Evolutionary conservation across 176 grass and related monocot genomes (phyloP).

Genomic region (Cymbopogon citratus): DNA sequence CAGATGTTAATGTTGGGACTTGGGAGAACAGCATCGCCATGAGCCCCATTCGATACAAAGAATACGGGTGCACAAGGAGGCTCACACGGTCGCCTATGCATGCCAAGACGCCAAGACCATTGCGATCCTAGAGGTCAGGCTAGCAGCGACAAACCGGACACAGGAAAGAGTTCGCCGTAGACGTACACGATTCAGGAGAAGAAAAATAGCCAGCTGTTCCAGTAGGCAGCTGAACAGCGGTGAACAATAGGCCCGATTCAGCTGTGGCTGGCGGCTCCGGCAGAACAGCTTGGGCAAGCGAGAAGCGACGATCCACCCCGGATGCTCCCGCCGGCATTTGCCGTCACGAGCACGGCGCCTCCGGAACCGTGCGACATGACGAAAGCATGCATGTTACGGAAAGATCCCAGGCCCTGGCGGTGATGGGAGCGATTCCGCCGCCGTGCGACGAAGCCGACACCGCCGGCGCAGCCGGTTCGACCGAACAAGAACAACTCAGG

Average conservation of each 20-base stretch:
- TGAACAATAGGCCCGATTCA: conserved; percentile 20
- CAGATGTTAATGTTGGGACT: background rate
- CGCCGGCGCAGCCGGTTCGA: background rate
- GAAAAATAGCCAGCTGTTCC: conserved; percentile 6
- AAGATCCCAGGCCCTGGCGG: conserved; percentile 35
- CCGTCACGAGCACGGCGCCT: conserved; percentile 28
- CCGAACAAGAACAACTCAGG: background rate
- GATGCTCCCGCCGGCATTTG: conserved; percentile 25
- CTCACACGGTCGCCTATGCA: background rate
- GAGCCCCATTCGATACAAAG: background rate
- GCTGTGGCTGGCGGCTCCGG: background rate
- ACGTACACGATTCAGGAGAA: conserved; percentile 30
- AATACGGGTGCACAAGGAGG: conserved; percentile 19
- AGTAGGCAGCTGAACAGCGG: conserved; percentile 17
- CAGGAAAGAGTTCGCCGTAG: conserved; percentile 11
- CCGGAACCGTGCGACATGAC: conserved; percentile 32
- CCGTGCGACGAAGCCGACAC: background rate
- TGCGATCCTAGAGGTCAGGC: conserved; percentile 14
- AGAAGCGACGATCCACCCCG: conserved; percentile 29
- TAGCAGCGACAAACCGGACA: background rate
- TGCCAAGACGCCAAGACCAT: background rate
- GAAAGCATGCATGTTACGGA: conserved; percentile 48
- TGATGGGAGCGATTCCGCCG: conserved; percentile 3
- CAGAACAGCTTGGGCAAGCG: background rate
- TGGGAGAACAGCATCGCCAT: background rate